Conservation (phyloP, 805 yeast genomes). For the Ascoidea tarda region DNA sequence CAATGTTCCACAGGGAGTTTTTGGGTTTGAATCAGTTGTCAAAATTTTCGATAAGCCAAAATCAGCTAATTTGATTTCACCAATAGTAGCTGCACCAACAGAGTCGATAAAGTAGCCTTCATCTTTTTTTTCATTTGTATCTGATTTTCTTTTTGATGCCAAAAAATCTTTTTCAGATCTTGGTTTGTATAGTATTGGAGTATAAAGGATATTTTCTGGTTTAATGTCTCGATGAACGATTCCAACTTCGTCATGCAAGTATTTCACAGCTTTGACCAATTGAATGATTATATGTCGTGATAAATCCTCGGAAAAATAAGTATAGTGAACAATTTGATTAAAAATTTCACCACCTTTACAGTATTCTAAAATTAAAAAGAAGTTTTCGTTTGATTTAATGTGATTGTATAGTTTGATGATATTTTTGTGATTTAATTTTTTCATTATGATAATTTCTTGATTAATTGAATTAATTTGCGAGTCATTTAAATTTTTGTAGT, state of each 20-base stretch:
- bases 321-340: constrained; percentile 63
- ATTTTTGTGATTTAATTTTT: constrained; percentile 45
- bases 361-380: constrained; percentile 53
- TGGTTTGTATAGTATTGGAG: constrained; percentile 31
- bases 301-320: constrained; percentile 62
- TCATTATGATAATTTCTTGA: constrained; percentile 66
- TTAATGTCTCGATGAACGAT: constrained; percentile 73
- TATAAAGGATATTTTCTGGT: constrained; percentile 64
- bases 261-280: constrained; percentile 54
- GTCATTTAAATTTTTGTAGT: constrained; percentile 37
- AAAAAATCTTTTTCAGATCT: constrained; percentile 5
- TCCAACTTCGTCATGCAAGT: constrained; percentile 57
- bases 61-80: constrained; percentile 51
- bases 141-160: constrained; percentile 27
- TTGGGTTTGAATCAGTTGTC: constrained; percentile 29
- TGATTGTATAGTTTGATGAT: constrained; percentile 40
- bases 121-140: constrained; percentile 44
- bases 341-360: constrained; percentile 72
- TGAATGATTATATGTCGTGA: constrained; percentile 62
- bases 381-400: constrained; percentile 35
- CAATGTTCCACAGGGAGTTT: constrained; percentile 67
- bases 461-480: constrained; percentile 42
- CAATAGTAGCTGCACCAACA: constrained; percentile 52
- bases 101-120: constrained; percentile 42
- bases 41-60: constrained; percentile 55